Evolutionary conservation across 208 protist species (phyloP), one percentile per base, ranked within the genome.

Genomic region (Trypanosoma melophagium): DNA sequence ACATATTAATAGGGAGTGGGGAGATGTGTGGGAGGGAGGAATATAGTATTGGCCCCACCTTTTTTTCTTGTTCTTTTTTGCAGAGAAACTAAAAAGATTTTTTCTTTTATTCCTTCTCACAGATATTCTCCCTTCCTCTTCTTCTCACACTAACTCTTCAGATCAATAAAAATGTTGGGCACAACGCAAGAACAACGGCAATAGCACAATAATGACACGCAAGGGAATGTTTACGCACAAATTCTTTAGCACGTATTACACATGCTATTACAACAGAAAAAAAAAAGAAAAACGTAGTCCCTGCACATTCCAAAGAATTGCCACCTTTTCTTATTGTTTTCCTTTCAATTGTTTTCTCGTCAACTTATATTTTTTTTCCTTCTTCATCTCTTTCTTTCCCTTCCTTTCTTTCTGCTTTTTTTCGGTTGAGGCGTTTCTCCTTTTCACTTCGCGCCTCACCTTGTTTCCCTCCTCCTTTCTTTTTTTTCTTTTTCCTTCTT

Each of bases 21-120:
- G 28, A 42, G 66, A 16, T 24, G n/a, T 53, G 64, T 8, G 60
- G 49, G 21, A 47, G 44, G 60, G 40, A 38, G 55, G 53, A 42
- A 58, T 51, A 75, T 7, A 19, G 10, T 25, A 8, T 31, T 5
- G 54, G 24, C 19, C 42, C 16, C 8, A 4, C 19, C 57, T 40
- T 66, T 66, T 40, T 47, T 45, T 45, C 8, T 0, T 64, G 2
- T 71, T n/a, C 24, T 44, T 56, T 5, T 35, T 35, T 35, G 28
- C 3, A 35, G 3, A 35, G 1, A 35, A 35, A 35, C 28, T 35
- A n/a, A n/a, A n/a, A n/a, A n/a, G n/a, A n/a, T n/a, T 47, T 47
- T 17, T 17, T 47, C 8, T 9, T 21, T 12, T 50, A 17, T 47
- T 17, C 22, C 17, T 61, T 52, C 35, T n/a, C 16, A 47, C 1